Base-by-base conservation (phyloP, 169 alveolate species). In the Eimeria maxima region DNA sequence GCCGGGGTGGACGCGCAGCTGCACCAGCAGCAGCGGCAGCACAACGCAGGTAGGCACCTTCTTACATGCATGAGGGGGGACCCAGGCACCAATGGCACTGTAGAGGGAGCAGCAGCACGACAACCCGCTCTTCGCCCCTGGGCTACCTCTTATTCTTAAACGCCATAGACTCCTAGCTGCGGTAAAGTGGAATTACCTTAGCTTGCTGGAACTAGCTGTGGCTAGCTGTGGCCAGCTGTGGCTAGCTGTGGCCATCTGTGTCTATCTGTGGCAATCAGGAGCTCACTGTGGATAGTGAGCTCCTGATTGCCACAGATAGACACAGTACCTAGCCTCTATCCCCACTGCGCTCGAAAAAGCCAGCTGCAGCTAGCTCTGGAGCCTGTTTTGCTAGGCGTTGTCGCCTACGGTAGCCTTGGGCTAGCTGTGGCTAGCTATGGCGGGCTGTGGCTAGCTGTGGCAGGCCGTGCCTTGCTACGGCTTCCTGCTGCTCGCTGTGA, bases 131-230 rank as follows among this genome's bases (percentile, higher is more conserved):
- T 20, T 38, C 6, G 42, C n/a, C 42, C 22, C 14, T 65, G n/a
- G 42, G n/a, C 42, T 60, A n/a, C 27, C 13, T 10, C n/a, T 18
- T 60, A 11, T 18, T 60, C 27, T 18, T 16, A 18, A 10, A 18
- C n/a, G 20, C 27, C 20, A 16, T 29, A 18, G 1, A 18, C 20
- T 60, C 74, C 42, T n/a, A 3, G 4, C 4, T 24, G 42, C 74
- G 22, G 42, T 65, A n/a, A 57, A 57, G 69, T 1, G 20, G 69
- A n/a, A 16, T 10, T 18, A 6, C 24, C 69, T 6, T 65, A 95
- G 97, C 84, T 78, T 97, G 57, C 97, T 98, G 27, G 96, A 65
- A 81, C 87, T 63, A n/a, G 93, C 92, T 53, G 67, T 11, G 57
- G 94, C 47, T 76, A 67, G 88, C 55, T 29, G 53, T 69, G 44